Conservation (phyloP, 345 rosid species). For the Punica granatum region DNA sequence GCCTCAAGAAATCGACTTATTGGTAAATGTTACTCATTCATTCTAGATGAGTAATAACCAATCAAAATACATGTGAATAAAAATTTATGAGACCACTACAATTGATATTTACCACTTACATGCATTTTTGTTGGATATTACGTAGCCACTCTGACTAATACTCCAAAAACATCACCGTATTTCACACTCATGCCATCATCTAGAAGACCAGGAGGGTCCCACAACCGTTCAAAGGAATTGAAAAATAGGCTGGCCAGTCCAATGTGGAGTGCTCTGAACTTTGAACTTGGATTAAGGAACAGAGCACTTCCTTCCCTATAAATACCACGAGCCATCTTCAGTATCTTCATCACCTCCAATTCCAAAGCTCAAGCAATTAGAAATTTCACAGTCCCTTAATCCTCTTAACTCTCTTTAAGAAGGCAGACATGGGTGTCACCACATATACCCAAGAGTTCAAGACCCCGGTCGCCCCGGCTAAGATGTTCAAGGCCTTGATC, state of each 20-base stretch:
- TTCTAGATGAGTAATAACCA: too few species aligned
- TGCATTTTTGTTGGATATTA: too few species aligned
- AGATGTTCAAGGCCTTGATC: conserved; percentile 19
- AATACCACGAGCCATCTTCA: neutral
- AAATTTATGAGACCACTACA: too few species aligned
- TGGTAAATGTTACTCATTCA: too few species aligned
- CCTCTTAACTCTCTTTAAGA: neutral
- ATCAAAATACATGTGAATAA: too few species aligned
- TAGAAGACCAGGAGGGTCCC: neutral
- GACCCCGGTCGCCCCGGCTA: conserved; percentile 12
- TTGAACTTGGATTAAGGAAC: neutral
- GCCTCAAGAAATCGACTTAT: too few species aligned
- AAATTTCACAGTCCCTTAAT: neutral
- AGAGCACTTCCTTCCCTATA: neutral
- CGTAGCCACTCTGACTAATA: too few species aligned
- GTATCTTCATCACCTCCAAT: neutral
- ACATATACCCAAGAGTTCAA: conserved; percentile 5
- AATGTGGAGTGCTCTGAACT: conserved; percentile 2
- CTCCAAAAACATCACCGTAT: too few species aligned
- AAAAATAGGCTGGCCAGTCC: neutral
- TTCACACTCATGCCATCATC: neutral
- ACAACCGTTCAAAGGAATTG: neutral
- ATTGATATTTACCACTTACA: too few species aligned
- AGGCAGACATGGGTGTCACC: conserved; percentile 9
- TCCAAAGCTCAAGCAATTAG: neutral